A percentile compares a stretch with the other conserved stretches of the same genome.
Evolutionary conservation across 2,329 filamentous ascomycete species (phyloP).

Genomic region (Xylogone sp.): DNA sequence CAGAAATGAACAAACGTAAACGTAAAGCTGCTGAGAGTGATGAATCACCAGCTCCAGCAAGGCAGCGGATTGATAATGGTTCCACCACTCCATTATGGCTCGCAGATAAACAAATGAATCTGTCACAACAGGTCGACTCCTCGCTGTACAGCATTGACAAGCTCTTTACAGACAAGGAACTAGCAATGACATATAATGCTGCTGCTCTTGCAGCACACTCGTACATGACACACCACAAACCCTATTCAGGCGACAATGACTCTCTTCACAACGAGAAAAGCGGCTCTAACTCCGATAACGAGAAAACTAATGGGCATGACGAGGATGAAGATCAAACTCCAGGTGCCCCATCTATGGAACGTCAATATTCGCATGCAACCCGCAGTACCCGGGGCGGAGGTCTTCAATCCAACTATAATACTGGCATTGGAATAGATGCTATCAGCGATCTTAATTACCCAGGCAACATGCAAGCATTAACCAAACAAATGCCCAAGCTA

Average conservation of each 20-base stretch:
- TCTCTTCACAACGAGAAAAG: constrained; percentile 40
- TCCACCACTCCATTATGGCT: constrained; percentile 61
- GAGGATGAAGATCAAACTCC: constrained; percentile 44
- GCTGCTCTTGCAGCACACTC: constrained; percentile 60
- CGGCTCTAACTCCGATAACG: constrained; percentile 36
- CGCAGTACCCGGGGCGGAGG: constrained; percentile 55
- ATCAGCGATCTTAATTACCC: constrained; percentile 57
- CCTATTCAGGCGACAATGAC: constrained; percentile 16
- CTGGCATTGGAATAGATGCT: constrained; percentile 55
- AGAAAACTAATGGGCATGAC: constrained; percentile 43
- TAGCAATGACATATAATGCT: constrained; percentile 61
- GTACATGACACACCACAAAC: constrained; percentile 52
- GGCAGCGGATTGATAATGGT: constrained; percentile 45
- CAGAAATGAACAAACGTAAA: constrained; percentile 60
- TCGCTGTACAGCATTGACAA: constrained; percentile 65
- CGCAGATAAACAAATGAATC: constrained; percentile 48
- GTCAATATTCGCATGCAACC: constrained; percentile 60
- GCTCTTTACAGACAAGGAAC: constrained; percentile 67
- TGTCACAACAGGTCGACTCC: constrained; percentile 47
- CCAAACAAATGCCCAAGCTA: constrained; percentile 24
- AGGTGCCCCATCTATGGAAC: constrained; percentile 56
- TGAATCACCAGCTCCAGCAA: constrained; percentile 55
- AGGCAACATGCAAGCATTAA: constrained; percentile 42
- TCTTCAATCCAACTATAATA: constrained; percentile 43
- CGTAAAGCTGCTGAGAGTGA: constrained; percentile 57